Evolutionary conservation across 2,329 filamentous ascomycete genomes (phyloP).

Genomic region (Microdochium bolleyi): DNA sequence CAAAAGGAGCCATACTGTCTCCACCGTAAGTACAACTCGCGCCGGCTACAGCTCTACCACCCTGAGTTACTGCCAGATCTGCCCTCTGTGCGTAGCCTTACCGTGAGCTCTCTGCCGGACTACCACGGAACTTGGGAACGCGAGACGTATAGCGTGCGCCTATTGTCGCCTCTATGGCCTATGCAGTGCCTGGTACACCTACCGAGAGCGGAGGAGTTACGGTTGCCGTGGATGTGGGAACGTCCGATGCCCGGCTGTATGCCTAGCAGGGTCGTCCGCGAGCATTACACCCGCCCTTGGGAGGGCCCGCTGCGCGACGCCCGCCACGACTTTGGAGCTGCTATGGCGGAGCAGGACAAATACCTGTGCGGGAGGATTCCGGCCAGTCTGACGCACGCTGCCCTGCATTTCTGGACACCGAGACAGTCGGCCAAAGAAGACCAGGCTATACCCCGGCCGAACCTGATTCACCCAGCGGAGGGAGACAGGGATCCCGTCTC

Average conservation of each 20-base stretch:
- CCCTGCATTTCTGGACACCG: conserved; percentile 9
- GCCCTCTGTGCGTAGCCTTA: conserved; percentile 6
- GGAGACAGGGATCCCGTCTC: conserved; percentile 10
- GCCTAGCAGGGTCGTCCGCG: conserved; percentile 4
- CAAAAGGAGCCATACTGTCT: conserved; percentile 2
- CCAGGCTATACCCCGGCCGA: conserved; percentile 7
- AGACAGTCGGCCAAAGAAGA: conserved; percentile 1
- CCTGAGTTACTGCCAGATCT: conserved; percentile 8
- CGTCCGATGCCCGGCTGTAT: conserved; percentile 8
- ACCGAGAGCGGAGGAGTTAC: conserved; percentile 9
- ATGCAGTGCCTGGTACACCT: conserved; percentile 14
- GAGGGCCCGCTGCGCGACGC: conserved; percentile 16
- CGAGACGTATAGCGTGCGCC: background rate
- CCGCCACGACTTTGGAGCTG: conserved; percentile 14
- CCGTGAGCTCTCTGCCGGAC: conserved; percentile 1
- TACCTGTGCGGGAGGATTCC: conserved; percentile 8
- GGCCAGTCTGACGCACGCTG: conserved; percentile 7
- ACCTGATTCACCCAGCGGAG: conserved; percentile 9
- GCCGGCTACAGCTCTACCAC: conserved; percentile 8
- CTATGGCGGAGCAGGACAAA: conserved; percentile 8
- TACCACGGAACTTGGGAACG: background rate
- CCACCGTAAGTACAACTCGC: conserved; percentile 10
- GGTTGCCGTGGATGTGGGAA: conserved; percentile 14
- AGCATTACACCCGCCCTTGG: conserved; percentile 11
- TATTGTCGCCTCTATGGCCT: conserved; percentile 6